Evolutionary conservation across 139 green algal genomes (phyloP), one percentile per base, ranked within the genome.

Genomic region (Ulvella scutata): DNA sequence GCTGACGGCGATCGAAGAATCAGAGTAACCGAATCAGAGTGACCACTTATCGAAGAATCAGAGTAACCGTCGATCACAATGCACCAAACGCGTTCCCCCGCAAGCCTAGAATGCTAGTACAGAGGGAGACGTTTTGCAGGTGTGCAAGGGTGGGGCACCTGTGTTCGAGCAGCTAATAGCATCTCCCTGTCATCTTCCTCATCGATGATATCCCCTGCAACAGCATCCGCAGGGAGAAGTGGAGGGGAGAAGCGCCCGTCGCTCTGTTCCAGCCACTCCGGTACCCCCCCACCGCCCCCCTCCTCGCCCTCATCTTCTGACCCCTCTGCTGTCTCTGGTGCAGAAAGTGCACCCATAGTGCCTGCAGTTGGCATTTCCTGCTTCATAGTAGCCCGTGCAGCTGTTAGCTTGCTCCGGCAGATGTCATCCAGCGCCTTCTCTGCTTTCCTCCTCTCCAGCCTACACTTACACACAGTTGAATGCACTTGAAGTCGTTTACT

Each of bases 111-210:
- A 73, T 73, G 37, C 13, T 28, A 28, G 13, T 17, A 59, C 28
- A 59, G 28, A 13, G 61, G 37, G 72, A 62, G 67, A 75, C 43
- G 72, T 29, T 75, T 40, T 34, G 72, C 26, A 72, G 26, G 67
- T 29, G 28, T 75, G 21, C 21, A 62, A 13, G 13, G 17, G 13
- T 13, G 40, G 34, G 43, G 4, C 31, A 88, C 86, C 82, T 89
- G 79, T 6, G 74, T 76, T 3, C 86, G 79, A 39, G 85, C 51
- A 36, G 82, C 67, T 34, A 82, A 44, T 37, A 90, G 38, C 59
- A 84, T 34, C 1, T 72, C 82, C n/a, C 61, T 26, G 62, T 96
- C 90, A 20, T 95, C 90, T 43, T 91, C 89, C 79, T 94, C 88
- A 3, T 78, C 72, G 9, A 94, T 62, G 23, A 95, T 85, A 3